Conservation (phyloP, 495 filamentous ascomycete species). For the Xeromyces bisporus region DNA sequence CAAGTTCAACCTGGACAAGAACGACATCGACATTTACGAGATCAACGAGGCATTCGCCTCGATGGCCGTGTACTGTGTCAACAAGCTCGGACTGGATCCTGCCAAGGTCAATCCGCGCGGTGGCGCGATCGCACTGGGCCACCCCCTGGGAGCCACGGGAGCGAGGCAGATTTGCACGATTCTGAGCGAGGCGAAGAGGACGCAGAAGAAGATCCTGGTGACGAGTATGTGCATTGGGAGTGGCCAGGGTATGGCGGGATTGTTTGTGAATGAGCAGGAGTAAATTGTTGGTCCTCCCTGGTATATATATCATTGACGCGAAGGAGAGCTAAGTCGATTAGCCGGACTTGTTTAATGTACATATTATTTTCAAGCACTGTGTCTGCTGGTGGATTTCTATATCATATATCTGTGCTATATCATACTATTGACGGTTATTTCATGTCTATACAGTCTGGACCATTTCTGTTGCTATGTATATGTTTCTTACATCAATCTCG, state of each 20-base stretch:
- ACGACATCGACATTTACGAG: slow-evolving; percentile 81
- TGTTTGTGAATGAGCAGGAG: slow-evolving; percentile 64
- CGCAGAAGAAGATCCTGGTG: slow-evolving; percentile 67
- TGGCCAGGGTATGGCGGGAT: slow-evolving; percentile 69
- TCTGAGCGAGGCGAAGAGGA: slow-evolving; percentile 61
- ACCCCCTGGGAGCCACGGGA: slow-evolving; percentile 69
- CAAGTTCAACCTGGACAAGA: slow-evolving; percentile 61
- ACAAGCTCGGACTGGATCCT: slow-evolving; percentile 58
- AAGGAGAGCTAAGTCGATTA: too few species aligned
- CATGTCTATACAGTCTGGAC: too few species aligned
- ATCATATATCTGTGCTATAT: too few species aligned
- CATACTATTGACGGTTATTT: too few species aligned
- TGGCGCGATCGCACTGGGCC: slow-evolving; percentile 64
- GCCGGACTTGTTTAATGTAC: too few species aligned
- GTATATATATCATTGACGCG: background rate
- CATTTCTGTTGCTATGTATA: too few species aligned
- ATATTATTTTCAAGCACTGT: too few species aligned
- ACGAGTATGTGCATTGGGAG: slow-evolving; percentile 83
- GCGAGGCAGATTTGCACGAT: slow-evolving; percentile 68
- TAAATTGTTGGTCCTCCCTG: background rate
- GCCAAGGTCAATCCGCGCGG: slow-evolving; percentile 81
- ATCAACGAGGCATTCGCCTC: slow-evolving; percentile 95
- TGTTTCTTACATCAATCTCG: too few species aligned
- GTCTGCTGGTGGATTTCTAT: too few species aligned
- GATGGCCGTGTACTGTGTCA: slow-evolving; percentile 88